Evolutionary conservation across 352 stramenopile species (phyloP), one percentile per base, ranked within the genome.

Genomic region (Phytophthora quininea): DNA sequence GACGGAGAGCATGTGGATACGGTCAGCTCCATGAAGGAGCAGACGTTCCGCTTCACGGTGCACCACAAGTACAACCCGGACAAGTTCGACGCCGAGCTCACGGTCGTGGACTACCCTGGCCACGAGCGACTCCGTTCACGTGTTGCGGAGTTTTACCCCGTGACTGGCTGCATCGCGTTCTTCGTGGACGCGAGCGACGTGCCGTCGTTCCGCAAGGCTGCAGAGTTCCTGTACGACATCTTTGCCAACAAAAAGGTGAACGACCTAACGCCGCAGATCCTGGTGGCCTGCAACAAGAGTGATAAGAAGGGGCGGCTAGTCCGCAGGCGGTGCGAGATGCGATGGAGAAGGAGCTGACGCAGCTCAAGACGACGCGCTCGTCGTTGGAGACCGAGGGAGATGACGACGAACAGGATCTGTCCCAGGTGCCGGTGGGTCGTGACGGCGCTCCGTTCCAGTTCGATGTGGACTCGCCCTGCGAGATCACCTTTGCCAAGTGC

Each of bases 201-300:
- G 30, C 64, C 77, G 27, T 84, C 82, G 63, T 86, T 93, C 57
- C 86, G 88, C 54, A 90, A 91, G 62, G 86, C 86, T 59, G 88
- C 86, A 50, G 88, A 96, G 85, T 93, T 85, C 71, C 69, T 96
- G 50, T 93, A 93, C 73, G 86, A 96, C 69, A 88, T 96, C 35
- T 94, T 96, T 57, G 84, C 86, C 14, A 89, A 90, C 56, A 84
- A 88, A 60, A 95, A 90, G 69, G 71, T 95, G 63, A 93, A 93
- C 64, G 87, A 95, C 70, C 58, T 83, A 43, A 71, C 77, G 40
- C 79, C 80, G 29, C 77, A 81, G 51, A 81, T 96, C 62, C 68
- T 95, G 57, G 79, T 96, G 43, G 81, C 76, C 52, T 95, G 87
- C 77, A 96, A 93, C 74, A 96, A 96, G 80, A 90, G 76, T 63